Percentiles rank a stretch among this genome's conserved stretches.
phyloP scores from a whole-genome alignment of 257 asterid species.

The Fraxinus americana region DNA sequence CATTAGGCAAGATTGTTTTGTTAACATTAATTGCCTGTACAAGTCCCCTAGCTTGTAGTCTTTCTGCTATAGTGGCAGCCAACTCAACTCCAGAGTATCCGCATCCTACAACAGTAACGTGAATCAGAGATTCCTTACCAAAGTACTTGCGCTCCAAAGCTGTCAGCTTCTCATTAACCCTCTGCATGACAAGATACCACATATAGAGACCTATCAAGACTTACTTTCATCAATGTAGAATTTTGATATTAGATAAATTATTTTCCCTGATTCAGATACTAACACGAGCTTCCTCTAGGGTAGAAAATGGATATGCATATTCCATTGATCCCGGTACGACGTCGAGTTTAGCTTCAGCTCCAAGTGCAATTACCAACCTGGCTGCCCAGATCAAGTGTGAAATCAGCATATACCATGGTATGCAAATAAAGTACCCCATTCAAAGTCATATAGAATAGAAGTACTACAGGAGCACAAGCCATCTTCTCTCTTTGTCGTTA shows the following conservation, averaged over 20 bases:
- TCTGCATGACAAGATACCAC: conserved; percentile 49
- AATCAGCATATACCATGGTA: conserved; percentile 31
- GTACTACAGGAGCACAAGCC: conserved; percentile 13
- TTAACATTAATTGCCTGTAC: conserved; percentile 85
- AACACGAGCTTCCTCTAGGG: conserved; percentile 91
- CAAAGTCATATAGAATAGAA: conserved; percentile 13
- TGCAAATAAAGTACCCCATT: conserved; percentile 28
- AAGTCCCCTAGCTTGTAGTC: conserved; percentile 72
- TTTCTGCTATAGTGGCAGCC: conserved; percentile 93
- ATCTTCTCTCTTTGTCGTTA: neutral
- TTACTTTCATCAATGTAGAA: conserved; percentile 7
- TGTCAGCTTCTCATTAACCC: conserved; percentile 66
- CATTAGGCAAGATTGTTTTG: conserved; percentile 68
- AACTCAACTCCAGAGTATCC: conserved; percentile 95
- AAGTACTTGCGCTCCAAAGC: conserved; percentile 72
- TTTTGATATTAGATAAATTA: conserved; percentile 11
- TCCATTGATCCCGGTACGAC: conserved; percentile 85
- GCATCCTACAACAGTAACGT: conserved; percentile 90
- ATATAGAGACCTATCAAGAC: conserved; percentile 21
- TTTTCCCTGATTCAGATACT: conserved; percentile 37
- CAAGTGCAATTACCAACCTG: conserved; percentile 99
- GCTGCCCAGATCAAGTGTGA: conserved; percentile 65
- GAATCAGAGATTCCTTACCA: conserved; percentile 65
- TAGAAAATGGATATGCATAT: conserved; percentile 89
- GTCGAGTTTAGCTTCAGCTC: conserved; percentile 89